Conservation (phyloP, 164 flowering plant species). For the Brasenia schreberi region DNA sequence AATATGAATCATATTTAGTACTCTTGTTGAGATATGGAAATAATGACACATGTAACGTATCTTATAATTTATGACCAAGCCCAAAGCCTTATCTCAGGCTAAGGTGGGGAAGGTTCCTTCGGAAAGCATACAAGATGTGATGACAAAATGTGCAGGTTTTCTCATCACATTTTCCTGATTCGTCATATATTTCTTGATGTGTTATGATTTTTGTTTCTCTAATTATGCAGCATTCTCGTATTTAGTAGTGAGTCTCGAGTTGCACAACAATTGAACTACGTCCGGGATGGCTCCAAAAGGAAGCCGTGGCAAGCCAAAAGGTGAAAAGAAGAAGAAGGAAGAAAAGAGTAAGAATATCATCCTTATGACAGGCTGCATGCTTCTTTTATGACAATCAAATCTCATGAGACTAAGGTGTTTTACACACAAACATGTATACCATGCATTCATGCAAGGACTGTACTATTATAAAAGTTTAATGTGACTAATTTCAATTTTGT, state of each 20-base stretch:
- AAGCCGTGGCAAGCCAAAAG: constrained; percentile 74
- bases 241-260: constrained; percentile 1
- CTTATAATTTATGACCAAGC: no score
- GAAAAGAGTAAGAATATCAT: constrained; percentile 52
- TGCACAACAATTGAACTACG: constrained; percentile 4
- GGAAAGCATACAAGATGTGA: no score
- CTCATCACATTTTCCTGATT: no score
- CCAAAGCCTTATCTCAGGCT: no score
- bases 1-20: no score
- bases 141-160: no score
- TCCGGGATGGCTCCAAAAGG: constrained; percentile 66
- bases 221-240: not conserved
- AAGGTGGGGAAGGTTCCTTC: no score
- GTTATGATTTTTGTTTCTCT: not conserved
- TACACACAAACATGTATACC: not conserved
- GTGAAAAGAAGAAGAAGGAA: constrained; percentile 92
- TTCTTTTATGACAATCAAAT: no score
- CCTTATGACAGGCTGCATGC: no score
- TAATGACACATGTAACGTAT: no score
- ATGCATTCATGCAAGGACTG: not conserved
- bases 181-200: constrained; percentile 4
- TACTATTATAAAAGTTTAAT: not conserved
- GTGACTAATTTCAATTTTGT: constrained; percentile 1
- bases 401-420: constrained; percentile 15
- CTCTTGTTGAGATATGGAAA: no score